A percentile compares a stretch with the other conserved stretches of the same genome.
These are phyloP conservation scores for Talaromyces sp. DNA, from an alignment of 2,329 filamentous ascomycete genomes.

Conservation along the genomic window DNA sequence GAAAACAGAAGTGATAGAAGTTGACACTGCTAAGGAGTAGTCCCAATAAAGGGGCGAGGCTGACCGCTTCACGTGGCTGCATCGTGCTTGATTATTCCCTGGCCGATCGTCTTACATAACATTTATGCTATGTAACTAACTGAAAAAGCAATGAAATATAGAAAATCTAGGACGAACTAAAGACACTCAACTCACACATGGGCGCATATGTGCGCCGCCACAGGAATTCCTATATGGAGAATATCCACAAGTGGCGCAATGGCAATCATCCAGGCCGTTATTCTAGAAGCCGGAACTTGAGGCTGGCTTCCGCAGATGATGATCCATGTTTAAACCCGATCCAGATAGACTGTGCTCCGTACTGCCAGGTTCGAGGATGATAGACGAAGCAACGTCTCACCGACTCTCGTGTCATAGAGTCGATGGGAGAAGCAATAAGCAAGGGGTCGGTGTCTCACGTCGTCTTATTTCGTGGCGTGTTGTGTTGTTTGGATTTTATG, in stretches of 20 bases:
- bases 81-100: conserved; percentile 10
- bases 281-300: conserved; percentile 5
- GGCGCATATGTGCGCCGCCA: neutral
- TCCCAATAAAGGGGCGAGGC: neutral
- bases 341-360: neutral
- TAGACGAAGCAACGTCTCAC: conserved; percentile 10
- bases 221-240: neutral
- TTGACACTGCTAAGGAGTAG: neutral
- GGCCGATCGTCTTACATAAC: neutral
- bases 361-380: neutral
- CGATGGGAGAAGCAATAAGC: neutral
- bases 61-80: conserved; percentile 13
- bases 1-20: neutral
- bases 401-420: neutral
- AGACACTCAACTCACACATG: neutral
- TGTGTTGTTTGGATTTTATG: neutral
- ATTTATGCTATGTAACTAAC: neutral
- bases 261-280: neutral
- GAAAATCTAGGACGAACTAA: neutral
- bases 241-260: neutral
- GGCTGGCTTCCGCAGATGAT: neutral
- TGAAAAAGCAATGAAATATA: neutral
- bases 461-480: neutral
- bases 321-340: neutral
- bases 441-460: neutral